Evolutionary conservation across 1,284 basidiomycete species (phyloP).

Genomic region (Pisolithus thermaeus): DNA sequence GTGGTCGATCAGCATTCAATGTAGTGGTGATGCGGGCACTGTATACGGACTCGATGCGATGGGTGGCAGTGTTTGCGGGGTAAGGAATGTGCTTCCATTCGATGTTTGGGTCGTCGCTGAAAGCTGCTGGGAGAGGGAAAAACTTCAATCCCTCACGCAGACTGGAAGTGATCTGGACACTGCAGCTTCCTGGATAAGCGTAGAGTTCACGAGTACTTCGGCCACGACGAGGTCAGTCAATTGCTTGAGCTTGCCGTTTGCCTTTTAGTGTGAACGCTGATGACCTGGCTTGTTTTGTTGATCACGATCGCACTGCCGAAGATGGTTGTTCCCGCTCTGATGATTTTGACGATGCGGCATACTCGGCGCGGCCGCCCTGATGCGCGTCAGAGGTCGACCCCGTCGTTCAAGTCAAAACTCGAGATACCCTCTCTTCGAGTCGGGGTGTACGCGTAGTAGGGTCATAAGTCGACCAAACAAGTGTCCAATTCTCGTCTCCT

Average conservation of each 20-base stretch:
- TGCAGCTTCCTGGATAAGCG: conserved; percentile 67
- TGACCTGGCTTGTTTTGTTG: conserved; percentile 18
- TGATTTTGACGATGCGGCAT: conserved; percentile 10
- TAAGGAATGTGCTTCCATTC: background rate
- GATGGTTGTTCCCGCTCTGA: conserved; percentile 9
- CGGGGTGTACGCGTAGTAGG: conserved; percentile 37
- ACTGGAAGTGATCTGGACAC: conserved; percentile 45
- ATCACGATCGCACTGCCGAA: conserved; percentile 15
- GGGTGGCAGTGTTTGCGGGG: conserved; percentile 35
- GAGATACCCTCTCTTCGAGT: conserved; percentile 19
- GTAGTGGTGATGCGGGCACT: conserved; percentile 72
- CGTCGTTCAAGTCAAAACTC: background rate
- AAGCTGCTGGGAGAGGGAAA: conserved; percentile 19
- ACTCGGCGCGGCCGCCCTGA: too few species aligned
- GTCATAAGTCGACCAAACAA: conserved; percentile 47
- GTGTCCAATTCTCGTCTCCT: conserved; percentile 50
- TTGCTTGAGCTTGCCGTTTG: conserved; percentile 52
- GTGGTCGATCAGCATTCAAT: conserved; percentile 54
- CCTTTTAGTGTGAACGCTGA: conserved; percentile 56
- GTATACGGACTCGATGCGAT: conserved; percentile 54
- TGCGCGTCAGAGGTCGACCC: conserved; percentile 9
- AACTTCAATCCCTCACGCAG: conserved; percentile 33
- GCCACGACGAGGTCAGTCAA: conserved; percentile 59
- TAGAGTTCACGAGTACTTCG: conserved; percentile 72
- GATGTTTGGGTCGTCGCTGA: background rate